Evolutionary conservation across 805 yeast species (phyloP).

Genomic region (Yarrowia keelungensis): DNA sequence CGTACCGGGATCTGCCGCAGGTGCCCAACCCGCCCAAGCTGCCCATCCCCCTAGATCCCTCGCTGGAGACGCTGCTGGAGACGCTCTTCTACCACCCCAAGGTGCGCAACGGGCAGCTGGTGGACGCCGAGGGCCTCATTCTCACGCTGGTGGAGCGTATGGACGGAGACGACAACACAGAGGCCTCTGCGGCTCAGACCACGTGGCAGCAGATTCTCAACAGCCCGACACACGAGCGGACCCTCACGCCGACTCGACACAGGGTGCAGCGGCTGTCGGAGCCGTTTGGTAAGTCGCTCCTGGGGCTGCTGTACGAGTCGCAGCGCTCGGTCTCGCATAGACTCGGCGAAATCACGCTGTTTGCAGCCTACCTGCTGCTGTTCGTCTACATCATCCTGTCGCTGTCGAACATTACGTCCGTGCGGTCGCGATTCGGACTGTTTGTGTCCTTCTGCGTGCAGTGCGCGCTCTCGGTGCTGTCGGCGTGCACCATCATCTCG

Average conservation of each 20-base stretch:
- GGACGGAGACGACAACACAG: constrained; percentile 47
- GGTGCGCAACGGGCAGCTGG: constrained; percentile 29
- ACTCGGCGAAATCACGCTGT: constrained; percentile 31
- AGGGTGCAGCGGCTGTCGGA: constrained; percentile 41
- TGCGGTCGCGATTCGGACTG: constrained; percentile 58
- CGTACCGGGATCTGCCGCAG: constrained; percentile 27
- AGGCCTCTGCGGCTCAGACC: neutral
- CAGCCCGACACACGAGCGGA: constrained; percentile 46
- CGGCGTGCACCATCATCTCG: constrained; percentile 55
- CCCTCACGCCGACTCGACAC: constrained; percentile 45
- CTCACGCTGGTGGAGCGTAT: constrained; percentile 44
- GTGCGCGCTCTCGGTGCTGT: constrained; percentile 45
- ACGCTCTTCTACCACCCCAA: constrained; percentile 32
- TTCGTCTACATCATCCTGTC: constrained; percentile 51
- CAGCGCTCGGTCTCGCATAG: constrained; percentile 43
- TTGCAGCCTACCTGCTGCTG: constrained; percentile 47
- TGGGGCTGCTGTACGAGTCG: constrained; percentile 43
- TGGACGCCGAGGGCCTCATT: constrained; percentile 33
- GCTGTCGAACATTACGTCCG: constrained; percentile 53
- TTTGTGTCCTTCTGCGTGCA: constrained; percentile 56
- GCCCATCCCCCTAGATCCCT: constrained; percentile 2
- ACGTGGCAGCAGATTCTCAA: constrained; percentile 43
- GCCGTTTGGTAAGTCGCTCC: constrained; percentile 38
- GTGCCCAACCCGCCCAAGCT: constrained; percentile 2
- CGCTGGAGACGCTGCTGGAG: neutral